A percentile compares a stretch with the other conserved stretches of the same genome.
Evolutionary conservation across 345 rosid genomes (phyloP).

Genomic region (Aurinia saxatilis): DNA sequence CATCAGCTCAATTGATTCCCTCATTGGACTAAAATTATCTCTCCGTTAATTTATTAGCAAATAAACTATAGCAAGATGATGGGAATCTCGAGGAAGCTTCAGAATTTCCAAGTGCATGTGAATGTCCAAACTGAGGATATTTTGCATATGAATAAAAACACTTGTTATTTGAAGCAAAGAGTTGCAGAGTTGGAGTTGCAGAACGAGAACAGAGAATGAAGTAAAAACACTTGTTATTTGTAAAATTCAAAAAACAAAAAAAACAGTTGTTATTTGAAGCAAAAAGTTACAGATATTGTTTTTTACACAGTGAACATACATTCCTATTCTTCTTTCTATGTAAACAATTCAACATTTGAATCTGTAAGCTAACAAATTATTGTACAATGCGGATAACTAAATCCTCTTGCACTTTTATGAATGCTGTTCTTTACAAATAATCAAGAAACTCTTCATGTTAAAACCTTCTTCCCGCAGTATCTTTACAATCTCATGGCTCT

Average conservation of each 20-base stretch:
- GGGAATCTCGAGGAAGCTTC: no score
- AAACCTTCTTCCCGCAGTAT: neutral
- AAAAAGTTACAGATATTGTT: slow-evolving; percentile 24
- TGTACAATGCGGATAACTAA: slow-evolving; percentile 9
- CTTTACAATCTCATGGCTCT: slow-evolving; percentile 75
- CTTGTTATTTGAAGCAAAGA: slow-evolving; percentile 12
- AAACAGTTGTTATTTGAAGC: slow-evolving; percentile 13
- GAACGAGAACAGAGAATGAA: neutral
- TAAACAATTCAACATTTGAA: slow-evolving; percentile 6
- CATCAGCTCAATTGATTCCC: no score
- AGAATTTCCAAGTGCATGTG: no score
- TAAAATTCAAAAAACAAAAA: no score
- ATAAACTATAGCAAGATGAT: no score
- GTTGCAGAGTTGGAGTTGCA: slow-evolving; percentile 14
- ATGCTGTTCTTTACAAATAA: slow-evolving; percentile 28
- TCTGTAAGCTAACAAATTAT: slow-evolving; percentile 17
- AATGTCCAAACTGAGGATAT: no score
- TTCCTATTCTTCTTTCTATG: slow-evolving; percentile 24
- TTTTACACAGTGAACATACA: slow-evolving; percentile 17
- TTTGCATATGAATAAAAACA: neutral
- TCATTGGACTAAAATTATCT: no score
- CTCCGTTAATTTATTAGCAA: no score
- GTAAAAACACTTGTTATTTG: neutral
- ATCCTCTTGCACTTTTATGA: slow-evolving; percentile 24
- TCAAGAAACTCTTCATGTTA: slow-evolving; percentile 17